Percentiles rank a stretch among this genome's conserved stretches.
These are phyloP conservation scores for Neurospora intermedia DNA, from an alignment of 495 filamentous ascomycete species.

Conservation along the genomic window DNA sequence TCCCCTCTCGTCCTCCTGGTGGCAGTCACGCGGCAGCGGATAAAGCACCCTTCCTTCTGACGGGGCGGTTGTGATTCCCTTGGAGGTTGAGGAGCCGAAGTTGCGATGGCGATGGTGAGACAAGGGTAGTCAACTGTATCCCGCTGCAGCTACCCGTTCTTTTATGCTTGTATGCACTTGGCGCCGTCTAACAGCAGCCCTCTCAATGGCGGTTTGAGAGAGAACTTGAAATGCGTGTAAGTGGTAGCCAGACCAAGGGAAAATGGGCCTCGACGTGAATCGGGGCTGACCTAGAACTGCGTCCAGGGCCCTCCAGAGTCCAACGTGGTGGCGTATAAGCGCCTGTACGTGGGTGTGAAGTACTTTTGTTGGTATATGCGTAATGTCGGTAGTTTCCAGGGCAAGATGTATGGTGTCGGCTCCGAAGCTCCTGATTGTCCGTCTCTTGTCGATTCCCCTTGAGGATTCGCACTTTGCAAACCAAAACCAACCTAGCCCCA, in stretches of 20 bases:
- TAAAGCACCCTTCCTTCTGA: slow-evolving; percentile 25
- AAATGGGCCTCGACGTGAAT: neutral
- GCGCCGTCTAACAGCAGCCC: slow-evolving; percentile 13
- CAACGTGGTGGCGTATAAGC: neutral
- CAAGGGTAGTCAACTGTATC: slow-evolving; percentile 21
- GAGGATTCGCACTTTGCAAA: neutral
- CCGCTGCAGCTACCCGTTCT: slow-evolving; percentile 25
- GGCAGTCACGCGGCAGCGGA: slow-evolving; percentile 35
- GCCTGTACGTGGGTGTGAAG: neutral
- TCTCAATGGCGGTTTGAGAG: neutral
- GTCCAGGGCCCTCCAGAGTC: neutral
- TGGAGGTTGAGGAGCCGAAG: neutral
- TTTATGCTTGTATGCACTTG: slow-evolving; percentile 22
- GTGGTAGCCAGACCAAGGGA: slow-evolving; percentile 1
- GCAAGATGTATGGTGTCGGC: neutral
- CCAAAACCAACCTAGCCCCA: neutral
- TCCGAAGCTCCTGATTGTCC: neutral
- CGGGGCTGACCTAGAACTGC: neutral
- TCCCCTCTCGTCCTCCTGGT: neutral
- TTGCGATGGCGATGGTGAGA: slow-evolving; percentile 14
- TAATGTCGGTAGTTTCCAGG: neutral
- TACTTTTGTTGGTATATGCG: neutral
- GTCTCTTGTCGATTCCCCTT: neutral
- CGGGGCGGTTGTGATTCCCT: neutral
- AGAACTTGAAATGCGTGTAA: neutral